phyloP scores from a whole-genome alignment of 768 basidiomycete genomes.

The Pisolithus marmoratus region DNA sequence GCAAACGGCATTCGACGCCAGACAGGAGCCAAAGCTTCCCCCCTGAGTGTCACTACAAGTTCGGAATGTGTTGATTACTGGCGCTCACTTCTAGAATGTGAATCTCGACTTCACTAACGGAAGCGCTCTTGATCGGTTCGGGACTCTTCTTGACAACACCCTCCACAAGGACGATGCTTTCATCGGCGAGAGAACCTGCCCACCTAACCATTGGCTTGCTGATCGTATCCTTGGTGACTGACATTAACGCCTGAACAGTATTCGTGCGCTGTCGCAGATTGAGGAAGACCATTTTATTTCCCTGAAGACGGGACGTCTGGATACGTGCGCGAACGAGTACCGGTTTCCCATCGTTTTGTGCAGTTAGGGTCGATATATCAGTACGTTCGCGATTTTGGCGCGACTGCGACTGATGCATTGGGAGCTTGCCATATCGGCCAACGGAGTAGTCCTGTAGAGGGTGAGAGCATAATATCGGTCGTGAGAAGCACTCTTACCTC shows the following conservation, averaged over 20 bases:
- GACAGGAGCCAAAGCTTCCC: conserved; percentile 75
- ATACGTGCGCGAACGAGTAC: conserved; percentile 87
- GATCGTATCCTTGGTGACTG: conserved; percentile 64
- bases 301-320: conserved; percentile 87
- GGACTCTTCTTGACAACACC: conserved; percentile 74
- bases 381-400: conserved; percentile 56
- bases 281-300: conserved; percentile 93
- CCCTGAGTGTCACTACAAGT: neutral
- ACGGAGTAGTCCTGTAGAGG: conserved; percentile 62
- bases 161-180: conserved; percentile 90
- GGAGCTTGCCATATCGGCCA: conserved; percentile 80
- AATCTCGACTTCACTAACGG: conserved; percentile 82
- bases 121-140: conserved; percentile 88
- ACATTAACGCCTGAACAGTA: conserved; percentile 82
- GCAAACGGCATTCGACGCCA: conserved; percentile 71
- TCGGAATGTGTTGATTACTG: neutral
- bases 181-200: conserved; percentile 68
- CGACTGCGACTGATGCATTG: conserved; percentile 87
- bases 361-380: conserved; percentile 59
- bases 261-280: conserved; percentile 83
- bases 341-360: conserved; percentile 59
- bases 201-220: conserved; percentile 99
- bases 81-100: conserved; percentile 68
- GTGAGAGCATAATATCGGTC: conserved; percentile 26
- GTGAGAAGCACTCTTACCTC: conserved; percentile 21